Conservation (phyloP, 768 basidiomycete genomes). For the Termitomyces eurrhizus region DNA sequence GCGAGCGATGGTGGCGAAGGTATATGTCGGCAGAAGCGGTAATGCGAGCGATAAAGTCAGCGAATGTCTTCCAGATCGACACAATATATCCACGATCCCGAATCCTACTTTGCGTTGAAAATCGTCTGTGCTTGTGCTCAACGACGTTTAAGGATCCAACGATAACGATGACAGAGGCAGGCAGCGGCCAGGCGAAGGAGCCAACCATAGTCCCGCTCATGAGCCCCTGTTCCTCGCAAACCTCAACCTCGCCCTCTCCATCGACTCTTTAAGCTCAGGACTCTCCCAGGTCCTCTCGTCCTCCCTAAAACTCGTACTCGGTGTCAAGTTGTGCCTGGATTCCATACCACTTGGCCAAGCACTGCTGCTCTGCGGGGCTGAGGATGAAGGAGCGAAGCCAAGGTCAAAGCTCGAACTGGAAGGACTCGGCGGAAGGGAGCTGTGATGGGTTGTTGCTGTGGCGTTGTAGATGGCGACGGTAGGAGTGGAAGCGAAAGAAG, state of each 20-base stretch:
- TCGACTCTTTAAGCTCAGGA: conserved; percentile 63
- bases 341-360: conserved; percentile 21
- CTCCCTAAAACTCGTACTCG: conserved; percentile 32
- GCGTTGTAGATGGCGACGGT: not conserved
- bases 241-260: conserved; percentile 52
- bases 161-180: not conserved
- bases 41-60: not conserved
- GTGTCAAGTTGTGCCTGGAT: conserved; percentile 18
- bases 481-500: conserved; percentile 18
- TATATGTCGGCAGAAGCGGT: not conserved
- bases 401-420: not conserved
- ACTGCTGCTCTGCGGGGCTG: conserved; percentile 12
- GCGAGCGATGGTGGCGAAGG: not conserved
- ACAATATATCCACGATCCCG: too few relatives aligned
- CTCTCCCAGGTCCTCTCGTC: conserved; percentile 54
- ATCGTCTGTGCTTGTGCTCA: not conserved
- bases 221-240: not conserved
- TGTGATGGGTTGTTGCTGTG: conserved; percentile 11
- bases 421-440: conserved; percentile 23
- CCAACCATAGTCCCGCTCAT: not conserved
- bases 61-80: not conserved
- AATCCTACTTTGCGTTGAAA: not conserved
- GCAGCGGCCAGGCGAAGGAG: not conserved
- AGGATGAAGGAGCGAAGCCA: conserved; percentile 9
- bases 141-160: not conserved